phyloP scores from a whole-genome alignment of 2,329 filamentous ascomycete species.

The Plectosphaerella cucumerina region DNA sequence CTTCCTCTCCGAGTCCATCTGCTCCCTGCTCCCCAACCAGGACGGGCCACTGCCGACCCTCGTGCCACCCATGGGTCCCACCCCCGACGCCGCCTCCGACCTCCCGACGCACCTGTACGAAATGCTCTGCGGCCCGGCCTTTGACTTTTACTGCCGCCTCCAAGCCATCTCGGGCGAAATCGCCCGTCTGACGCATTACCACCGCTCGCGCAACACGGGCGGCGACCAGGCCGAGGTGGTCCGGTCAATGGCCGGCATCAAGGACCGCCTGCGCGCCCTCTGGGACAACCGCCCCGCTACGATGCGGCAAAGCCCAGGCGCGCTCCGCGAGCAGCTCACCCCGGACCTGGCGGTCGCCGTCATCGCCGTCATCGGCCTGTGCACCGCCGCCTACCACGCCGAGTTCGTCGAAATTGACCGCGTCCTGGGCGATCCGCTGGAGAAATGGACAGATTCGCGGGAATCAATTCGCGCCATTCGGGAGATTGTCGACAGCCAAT shows the following conservation, averaged over 20 bases:
- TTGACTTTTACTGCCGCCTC: slow-evolving; percentile 16
- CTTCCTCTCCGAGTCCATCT: slow-evolving; percentile 9
- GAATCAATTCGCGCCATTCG: slow-evolving; percentile 9
- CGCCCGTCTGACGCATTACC: slow-evolving; percentile 16
- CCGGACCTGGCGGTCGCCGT: slow-evolving; percentile 10
- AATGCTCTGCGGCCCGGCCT: slow-evolving; percentile 11
- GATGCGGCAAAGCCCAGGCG: slow-evolving; percentile 7
- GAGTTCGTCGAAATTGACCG: slow-evolving; percentile 18
- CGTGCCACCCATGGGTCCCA: neutral
- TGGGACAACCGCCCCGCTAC: slow-evolving; percentile 12
- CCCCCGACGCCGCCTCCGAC: no score
- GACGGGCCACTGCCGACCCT: slow-evolving; percentile 1
- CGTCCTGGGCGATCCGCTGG: slow-evolving; percentile 15
- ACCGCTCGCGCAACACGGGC: slow-evolving; percentile 16
- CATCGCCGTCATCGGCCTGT: slow-evolving; percentile 14
- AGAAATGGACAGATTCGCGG: slow-evolving; percentile 11
- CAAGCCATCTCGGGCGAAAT: slow-evolving; percentile 15
- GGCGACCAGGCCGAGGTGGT: slow-evolving; percentile 16
- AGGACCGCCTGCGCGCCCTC: slow-evolving; percentile 8
- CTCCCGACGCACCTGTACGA: slow-evolving; percentile 10
- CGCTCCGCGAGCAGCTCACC: slow-evolving; percentile 12
- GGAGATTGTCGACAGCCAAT: slow-evolving; percentile 14
- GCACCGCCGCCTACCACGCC: slow-evolving; percentile 14
- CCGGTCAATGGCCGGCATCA: slow-evolving; percentile 7
- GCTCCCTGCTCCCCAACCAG: slow-evolving; percentile 6